Percentiles rank a stretch among this genome's conserved stretches.
phyloP scores from a whole-genome alignment of 371 early-diverging fungal species.

The Amoeboaphelidium protococcarum region DNA sequence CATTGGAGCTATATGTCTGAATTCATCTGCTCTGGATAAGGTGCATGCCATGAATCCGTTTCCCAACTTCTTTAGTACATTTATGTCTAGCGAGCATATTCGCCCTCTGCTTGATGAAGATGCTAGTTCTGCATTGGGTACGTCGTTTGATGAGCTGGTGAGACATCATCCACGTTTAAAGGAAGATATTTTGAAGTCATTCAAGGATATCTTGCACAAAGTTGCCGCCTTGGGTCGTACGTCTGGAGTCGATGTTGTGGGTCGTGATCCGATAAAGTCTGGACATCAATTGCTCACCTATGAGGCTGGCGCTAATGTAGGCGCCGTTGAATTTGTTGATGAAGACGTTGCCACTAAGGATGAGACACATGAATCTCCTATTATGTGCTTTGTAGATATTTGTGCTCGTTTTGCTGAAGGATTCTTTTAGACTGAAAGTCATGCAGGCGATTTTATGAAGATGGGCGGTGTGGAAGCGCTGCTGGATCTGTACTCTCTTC shows the following conservation, averaged over 20 bases:
- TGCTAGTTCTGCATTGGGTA: slow-evolving; percentile 45
- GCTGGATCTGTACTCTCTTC: slow-evolving; percentile 3
- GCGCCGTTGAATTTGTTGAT: not conserved
- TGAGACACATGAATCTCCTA: not conserved
- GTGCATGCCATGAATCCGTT: slow-evolving; percentile 41
- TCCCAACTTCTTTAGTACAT: slow-evolving; percentile 37
- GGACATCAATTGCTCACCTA: too few species aligned
- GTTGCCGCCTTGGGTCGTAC: slow-evolving; percentile 18
- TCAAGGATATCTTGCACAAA: slow-evolving; percentile 30
- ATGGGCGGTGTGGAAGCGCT: slow-evolving; percentile 4
- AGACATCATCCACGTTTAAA: slow-evolving; percentile 75
- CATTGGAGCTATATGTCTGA: slow-evolving; percentile 84
- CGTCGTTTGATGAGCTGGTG: slow-evolving; percentile 73
- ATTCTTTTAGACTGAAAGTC: slow-evolving; percentile 43
- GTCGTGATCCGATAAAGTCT: not conserved
- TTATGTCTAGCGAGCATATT: slow-evolving; percentile 44
- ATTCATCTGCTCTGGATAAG: slow-evolving; percentile 51
- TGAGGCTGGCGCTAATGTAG: not conserved
- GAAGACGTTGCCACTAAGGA: not conserved
- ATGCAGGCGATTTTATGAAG: slow-evolving; percentile 40
- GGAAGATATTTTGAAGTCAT: slow-evolving; percentile 30
- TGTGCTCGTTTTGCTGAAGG: slow-evolving; percentile 43
- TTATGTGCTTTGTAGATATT: not conserved
- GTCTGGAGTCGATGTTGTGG: not conserved
- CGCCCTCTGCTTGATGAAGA: slow-evolving; percentile 51